These are phyloP conservation scores for Thraustochytrium sp. DNA, from an alignment of 352 stramenopile genomes.

Conservation along the genomic window DNA sequence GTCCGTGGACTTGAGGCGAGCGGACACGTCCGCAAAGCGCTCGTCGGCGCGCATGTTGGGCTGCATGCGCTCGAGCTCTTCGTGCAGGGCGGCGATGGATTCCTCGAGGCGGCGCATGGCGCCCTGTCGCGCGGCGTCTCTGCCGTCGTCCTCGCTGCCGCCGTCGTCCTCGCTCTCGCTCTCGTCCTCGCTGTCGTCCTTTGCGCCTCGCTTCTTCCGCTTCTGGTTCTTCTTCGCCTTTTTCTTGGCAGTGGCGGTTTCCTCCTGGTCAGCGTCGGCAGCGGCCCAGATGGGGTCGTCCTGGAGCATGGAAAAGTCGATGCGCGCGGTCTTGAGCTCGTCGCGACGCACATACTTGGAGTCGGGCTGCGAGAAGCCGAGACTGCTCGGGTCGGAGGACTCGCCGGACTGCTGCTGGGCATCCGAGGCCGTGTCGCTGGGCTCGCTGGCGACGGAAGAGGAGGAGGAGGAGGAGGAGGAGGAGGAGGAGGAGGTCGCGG, in stretches of 20 bases:
- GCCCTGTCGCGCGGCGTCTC: background rate
- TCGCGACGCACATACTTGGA: conserved; percentile 60
- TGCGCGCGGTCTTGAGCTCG: conserved; percentile 55
- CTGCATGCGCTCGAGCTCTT: conserved; percentile 85
- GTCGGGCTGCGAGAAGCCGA: conserved; percentile 61
- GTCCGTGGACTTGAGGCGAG: conserved; percentile 40
- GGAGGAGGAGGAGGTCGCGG: background rate
- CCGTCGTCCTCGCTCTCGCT: background rate
- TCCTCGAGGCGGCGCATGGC: background rate
- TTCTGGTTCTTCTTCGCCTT: too few relatives aligned
- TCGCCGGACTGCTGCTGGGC: conserved; percentile 43
- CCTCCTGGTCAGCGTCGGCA: conserved; percentile 58
- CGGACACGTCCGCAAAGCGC: conserved; percentile 44
- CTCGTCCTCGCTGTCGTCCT: background rate
- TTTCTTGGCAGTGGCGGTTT: conserved; percentile 72
- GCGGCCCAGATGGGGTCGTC: conserved; percentile 64
- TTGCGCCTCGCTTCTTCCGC: background rate
- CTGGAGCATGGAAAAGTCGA: conserved; percentile 81
- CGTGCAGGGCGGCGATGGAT: conserved; percentile 57
- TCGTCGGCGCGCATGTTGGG: conserved; percentile 89
- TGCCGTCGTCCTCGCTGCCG: conserved; percentile 44
- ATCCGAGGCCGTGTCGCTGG: conserved; percentile 57
- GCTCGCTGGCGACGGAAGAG: conserved; percentile 31
- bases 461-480: background rate
- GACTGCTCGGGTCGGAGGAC: conserved; percentile 48